phyloP scores from a whole-genome alignment of 305 asterid species.

The Fraxinus baroniana region DNA sequence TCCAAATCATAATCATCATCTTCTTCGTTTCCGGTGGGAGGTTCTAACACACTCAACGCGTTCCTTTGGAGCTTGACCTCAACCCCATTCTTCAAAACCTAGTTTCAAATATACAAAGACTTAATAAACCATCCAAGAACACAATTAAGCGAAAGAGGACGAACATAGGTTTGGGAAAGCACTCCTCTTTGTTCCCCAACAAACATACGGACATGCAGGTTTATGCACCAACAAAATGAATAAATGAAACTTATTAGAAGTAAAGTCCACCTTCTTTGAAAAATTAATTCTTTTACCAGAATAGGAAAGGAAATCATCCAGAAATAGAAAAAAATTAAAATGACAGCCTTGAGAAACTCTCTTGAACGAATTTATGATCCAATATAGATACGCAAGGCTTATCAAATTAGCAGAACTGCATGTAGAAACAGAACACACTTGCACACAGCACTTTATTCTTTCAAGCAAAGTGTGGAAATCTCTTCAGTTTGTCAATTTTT shows the following conservation, averaged over 20 bases:
- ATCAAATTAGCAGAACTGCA: background rate
- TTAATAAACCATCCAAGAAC: background rate
- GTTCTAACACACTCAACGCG: constrained; percentile 90
- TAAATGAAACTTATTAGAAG: background rate
- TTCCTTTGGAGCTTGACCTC: constrained; percentile 96
- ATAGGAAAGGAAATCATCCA: background rate
- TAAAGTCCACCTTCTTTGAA: background rate
- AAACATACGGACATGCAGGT: background rate
- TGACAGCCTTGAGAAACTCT: background rate
- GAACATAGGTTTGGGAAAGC: background rate
- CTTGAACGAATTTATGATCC: background rate
- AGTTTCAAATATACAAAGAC: constrained; percentile 10
- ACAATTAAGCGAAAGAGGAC: background rate
- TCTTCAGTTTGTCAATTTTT: background rate
- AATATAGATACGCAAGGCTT: background rate
- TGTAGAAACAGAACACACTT: background rate
- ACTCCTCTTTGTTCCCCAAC: background rate
- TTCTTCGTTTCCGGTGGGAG: constrained; percentile 86
- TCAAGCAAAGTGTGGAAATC: background rate
- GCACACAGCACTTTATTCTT: background rate
- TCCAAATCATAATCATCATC: constrained; percentile 66
- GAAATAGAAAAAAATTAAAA: background rate
- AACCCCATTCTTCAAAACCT: constrained; percentile 95
- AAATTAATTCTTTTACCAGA: background rate
- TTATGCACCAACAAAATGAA: background rate